Percentiles rank a stretch among this genome's conserved stretches.
Evolutionary conservation across 331 rosid genomes (phyloP).

Genomic region (Saraca asoca): DNA sequence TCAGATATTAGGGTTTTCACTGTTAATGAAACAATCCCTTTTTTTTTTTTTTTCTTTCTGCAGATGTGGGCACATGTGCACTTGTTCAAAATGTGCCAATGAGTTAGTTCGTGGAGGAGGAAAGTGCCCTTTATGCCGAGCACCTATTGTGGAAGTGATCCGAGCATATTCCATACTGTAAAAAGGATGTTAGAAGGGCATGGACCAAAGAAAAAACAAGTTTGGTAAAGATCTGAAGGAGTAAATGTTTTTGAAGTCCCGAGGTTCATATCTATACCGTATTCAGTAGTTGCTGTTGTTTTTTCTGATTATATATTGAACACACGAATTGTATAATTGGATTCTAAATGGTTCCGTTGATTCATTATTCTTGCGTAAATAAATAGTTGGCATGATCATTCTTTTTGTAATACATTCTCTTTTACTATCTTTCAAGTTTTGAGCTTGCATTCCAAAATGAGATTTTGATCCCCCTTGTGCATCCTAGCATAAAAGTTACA

Average conservation of each 20-base stretch:
- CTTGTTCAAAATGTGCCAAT: slow-evolving; percentile 95
- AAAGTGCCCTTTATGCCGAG: slow-evolving; percentile 98
- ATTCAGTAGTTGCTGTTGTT: slow-evolving; percentile 57
- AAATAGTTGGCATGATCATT: slow-evolving; percentile 47
- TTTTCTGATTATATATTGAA: slow-evolving; percentile 68
- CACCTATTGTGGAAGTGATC: slow-evolving; percentile 96
- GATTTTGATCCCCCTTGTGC: too few relatives aligned
- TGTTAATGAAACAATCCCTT: not conserved
- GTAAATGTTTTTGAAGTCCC: slow-evolving; percentile 47
- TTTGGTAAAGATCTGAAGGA: slow-evolving; percentile 39
- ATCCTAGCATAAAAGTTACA: too few relatives aligned
- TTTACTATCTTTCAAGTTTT: not conserved
- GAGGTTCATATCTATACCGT: slow-evolving; percentile 52
- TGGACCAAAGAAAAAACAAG: slow-evolving; percentile 18
- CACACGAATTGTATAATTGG: slow-evolving; percentile 70
- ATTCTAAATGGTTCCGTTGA: slow-evolving; percentile 67
- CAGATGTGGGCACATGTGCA: slow-evolving; percentile 99
- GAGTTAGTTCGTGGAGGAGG: slow-evolving; percentile 97
- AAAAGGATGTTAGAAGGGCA: slow-evolving; percentile 50
- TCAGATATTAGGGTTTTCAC: too few relatives aligned
- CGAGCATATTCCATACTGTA: slow-evolving; percentile 97
- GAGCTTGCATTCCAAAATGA: not conserved
- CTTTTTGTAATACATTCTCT: slow-evolving; percentile 9
- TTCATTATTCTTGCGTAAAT: slow-evolving; percentile 90
- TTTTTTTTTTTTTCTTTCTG: slow-evolving; percentile 9